Conservation (phyloP, 495 filamentous ascomycete species). For the Aspergillus hancockii region DNA sequence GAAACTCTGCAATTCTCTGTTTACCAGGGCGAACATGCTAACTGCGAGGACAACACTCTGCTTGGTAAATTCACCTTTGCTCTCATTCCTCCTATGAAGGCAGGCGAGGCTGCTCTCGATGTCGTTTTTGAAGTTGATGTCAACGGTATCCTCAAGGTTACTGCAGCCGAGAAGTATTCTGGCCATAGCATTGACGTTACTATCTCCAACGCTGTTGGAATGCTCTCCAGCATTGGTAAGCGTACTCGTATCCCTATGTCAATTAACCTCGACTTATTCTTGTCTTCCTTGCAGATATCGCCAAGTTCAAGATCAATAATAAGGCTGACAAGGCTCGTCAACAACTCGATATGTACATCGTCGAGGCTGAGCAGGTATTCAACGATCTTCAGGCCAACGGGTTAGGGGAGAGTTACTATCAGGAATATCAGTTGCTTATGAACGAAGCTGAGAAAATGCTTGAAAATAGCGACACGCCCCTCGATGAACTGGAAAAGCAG, state of each 20-base stretch:
- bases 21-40: slow-evolving; percentile 98
- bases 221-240: slow-evolving; percentile 84
- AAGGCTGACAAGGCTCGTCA: slow-evolving; percentile 98
- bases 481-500: slow-evolving; percentile 99
- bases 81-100: slow-evolving; percentile 95
- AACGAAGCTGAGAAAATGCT: slow-evolving; percentile 84
- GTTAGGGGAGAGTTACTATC: slow-evolving; percentile 97
- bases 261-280: not conserved
- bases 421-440: slow-evolving; percentile 95
- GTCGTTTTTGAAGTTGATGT: slow-evolving; percentile 99
- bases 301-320: slow-evolving; percentile 97
- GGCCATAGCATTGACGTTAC: slow-evolving; percentile 98
- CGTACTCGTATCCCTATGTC: not conserved
- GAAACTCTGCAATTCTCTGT: slow-evolving; percentile 97
- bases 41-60: slow-evolving; percentile 99
- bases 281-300: slow-evolving; percentile 64
- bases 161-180: slow-evolving; percentile 98
- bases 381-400: slow-evolving; percentile 95
- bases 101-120: slow-evolving; percentile 96
- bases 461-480: slow-evolving; percentile 80
- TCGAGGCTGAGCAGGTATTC: slow-evolving; percentile 97
- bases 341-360: slow-evolving; percentile 98
- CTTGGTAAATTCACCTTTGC: slow-evolving; percentile 98
- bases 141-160: slow-evolving; percentile 99
- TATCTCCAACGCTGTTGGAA: slow-evolving; percentile 99